phyloP scores from a whole-genome alignment of 176 grass and related monocot species.

The Elaeis guineensis region DNA sequence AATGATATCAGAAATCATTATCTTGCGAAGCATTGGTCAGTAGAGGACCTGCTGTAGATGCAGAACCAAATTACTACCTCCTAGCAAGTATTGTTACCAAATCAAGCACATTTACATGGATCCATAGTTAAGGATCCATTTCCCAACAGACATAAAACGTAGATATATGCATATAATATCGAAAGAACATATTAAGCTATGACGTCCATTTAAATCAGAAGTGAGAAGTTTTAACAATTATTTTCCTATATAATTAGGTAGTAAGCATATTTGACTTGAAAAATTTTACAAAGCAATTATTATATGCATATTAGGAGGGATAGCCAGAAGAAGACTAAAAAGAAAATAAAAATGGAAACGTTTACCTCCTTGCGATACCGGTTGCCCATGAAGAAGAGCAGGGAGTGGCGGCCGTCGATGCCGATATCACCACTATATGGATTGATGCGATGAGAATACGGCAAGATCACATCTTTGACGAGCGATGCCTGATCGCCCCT shows the following conservation, averaged over 20 bases:
- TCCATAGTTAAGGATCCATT: background rate
- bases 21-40: too few species aligned
- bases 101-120: background rate
- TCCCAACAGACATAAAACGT: constrained; percentile 3
- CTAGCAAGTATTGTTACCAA: background rate
- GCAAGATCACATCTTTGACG: constrained; percentile 87
- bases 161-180: background rate
- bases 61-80: too few species aligned
- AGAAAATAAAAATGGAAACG: background rate
- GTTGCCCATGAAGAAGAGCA: constrained; percentile 98
- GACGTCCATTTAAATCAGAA: background rate
- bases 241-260: too few species aligned
- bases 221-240: background rate
- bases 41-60: too few species aligned
- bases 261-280: too few species aligned
- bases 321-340: background rate
- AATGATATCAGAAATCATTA: too few species aligned
- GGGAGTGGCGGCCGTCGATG: constrained; percentile 38
- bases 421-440: constrained; percentile 48
- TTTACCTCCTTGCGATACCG: constrained; percentile 89
- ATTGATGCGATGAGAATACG: constrained; percentile 86
- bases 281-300: too few species aligned
- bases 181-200: background rate
- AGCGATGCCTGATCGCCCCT: constrained; percentile 66
- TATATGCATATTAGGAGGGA: too few species aligned